These are phyloP conservation scores for Tulasnella sp. DNA, from an alignment of 768 basidiomycete genomes.

Conservation along the genomic window DNA sequence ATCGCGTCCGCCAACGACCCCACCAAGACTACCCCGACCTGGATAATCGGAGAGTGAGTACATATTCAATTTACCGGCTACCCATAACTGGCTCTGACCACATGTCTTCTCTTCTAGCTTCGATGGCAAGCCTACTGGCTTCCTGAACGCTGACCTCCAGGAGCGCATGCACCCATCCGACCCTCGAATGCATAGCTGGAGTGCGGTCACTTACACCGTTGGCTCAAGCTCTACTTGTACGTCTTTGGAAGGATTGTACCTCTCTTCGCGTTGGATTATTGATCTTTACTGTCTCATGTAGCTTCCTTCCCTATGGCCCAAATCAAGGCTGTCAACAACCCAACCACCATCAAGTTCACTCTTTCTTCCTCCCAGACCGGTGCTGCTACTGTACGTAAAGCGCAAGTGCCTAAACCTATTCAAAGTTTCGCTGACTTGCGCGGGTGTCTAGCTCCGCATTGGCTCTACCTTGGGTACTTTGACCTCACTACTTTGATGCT, in stretches of 20 bases:
- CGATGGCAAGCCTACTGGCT: conserved; percentile 36
- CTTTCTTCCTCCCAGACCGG: conserved; percentile 44
- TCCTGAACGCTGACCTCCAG: conserved; percentile 44
- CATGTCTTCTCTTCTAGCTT: background rate
- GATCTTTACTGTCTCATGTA: background rate
- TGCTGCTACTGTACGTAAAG: conserved; percentile 40
- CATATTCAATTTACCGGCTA: background rate
- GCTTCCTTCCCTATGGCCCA: conserved; percentile 51
- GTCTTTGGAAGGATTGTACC: background rate
- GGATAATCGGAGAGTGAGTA: conserved; percentile 36
- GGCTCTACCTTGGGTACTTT: background rate
- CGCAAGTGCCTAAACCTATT: background rate
- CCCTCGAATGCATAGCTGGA: background rate
- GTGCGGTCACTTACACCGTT: conserved; percentile 6
- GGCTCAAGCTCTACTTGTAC: conserved; percentile 9
- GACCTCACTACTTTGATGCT: background rate
- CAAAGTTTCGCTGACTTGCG: background rate
- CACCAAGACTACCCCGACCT: conserved; percentile 25
- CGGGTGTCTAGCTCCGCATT: background rate
- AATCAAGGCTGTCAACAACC: conserved; percentile 49
- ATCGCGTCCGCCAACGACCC: conserved; percentile 33
- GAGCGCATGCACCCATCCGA: conserved; percentile 4
- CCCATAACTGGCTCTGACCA: background rate
- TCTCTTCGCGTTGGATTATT: background rate
- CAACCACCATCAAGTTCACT: conserved; percentile 39